Conservation (phyloP, 371 early-diverging fungal species). For the Umbelopsis sp. region DNA sequence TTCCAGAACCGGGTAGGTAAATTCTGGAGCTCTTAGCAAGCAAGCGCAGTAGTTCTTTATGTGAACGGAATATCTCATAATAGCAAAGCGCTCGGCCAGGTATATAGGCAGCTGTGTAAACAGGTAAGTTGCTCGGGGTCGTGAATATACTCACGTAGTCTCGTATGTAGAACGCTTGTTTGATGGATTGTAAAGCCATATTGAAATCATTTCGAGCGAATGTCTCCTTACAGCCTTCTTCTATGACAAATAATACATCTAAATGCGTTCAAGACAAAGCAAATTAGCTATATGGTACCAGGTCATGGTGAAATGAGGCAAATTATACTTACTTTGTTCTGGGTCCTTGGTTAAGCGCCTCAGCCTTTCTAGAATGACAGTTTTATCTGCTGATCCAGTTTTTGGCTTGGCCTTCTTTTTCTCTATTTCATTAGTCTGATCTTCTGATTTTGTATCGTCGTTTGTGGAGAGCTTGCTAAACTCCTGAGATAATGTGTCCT, state of each 20-base stretch:
- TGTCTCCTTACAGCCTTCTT: constrained; percentile 63
- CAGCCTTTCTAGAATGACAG: constrained; percentile 37
- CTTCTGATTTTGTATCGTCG: neutral
- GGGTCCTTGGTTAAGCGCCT: constrained; percentile 51
- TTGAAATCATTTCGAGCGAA: constrained; percentile 66
- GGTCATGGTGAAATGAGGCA: neutral
- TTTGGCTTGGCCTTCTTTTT: constrained; percentile 20
- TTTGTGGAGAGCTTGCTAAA: constrained; percentile 1
- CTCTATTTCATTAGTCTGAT: neutral
- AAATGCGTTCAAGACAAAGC: neutral
- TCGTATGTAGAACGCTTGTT: constrained; percentile 77
- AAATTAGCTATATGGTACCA: neutral
- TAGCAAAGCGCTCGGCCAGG: constrained; percentile 89
- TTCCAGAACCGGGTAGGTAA: constrained; percentile 82
- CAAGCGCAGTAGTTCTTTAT: constrained; percentile 55
- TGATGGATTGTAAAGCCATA: constrained; percentile 71
- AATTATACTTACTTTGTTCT: constrained; percentile 54
- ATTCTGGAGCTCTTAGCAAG: constrained; percentile 48
- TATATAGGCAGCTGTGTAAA: constrained; percentile 86
- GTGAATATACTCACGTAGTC: constrained; percentile 87
- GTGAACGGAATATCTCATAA: constrained; percentile 67
- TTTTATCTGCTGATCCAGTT: constrained; percentile 31
- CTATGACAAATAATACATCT: constrained; percentile 72
- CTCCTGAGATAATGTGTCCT: neutral
- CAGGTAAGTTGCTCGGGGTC: constrained; percentile 68